phyloP scores from a whole-genome alignment of 2,329 filamentous ascomycete species.

The Nemania sp. region DNA sequence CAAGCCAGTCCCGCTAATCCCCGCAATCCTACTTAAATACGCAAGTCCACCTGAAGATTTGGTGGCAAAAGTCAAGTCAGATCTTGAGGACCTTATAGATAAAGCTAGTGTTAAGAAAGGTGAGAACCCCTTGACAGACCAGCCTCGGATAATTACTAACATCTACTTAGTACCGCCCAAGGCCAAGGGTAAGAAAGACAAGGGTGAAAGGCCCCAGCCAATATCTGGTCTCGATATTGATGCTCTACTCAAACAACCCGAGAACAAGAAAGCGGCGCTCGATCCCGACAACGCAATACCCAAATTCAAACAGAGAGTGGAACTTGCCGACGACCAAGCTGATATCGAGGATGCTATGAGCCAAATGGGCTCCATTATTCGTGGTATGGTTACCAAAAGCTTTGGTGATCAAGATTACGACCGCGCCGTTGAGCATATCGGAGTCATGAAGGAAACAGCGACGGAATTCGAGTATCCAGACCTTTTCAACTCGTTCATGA shows the following conservation, averaged over 20 bases:
- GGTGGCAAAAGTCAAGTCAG: slow-evolving; percentile 57
- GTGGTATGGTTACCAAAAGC: slow-evolving; percentile 69
- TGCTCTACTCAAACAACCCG: slow-evolving; percentile 62
- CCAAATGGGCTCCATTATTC: slow-evolving; percentile 76
- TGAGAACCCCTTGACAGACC: slow-evolving; percentile 36
- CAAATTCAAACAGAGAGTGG: slow-evolving; percentile 83
- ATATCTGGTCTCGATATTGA: slow-evolving; percentile 89
- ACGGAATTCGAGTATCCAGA: slow-evolving; percentile 74
- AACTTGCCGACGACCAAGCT: slow-evolving; percentile 60
- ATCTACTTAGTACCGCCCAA: slow-evolving; percentile 70
- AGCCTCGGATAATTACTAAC: slow-evolving; percentile 36
- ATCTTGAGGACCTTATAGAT: slow-evolving; percentile 67
- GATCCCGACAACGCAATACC: slow-evolving; percentile 78
- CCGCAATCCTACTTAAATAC: slow-evolving; percentile 71
- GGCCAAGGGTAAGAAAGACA: slow-evolving; percentile 71
- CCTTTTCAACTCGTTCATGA: slow-evolving; percentile 76
- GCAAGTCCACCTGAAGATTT: slow-evolving; percentile 73
- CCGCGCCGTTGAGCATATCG: slow-evolving; percentile 74
- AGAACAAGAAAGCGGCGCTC: slow-evolving; percentile 46
- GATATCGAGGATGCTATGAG: slow-evolving; percentile 69
- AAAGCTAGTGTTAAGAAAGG: slow-evolving; percentile 84
- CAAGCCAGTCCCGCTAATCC: slow-evolving; percentile 63
- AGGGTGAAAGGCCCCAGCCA: slow-evolving; percentile 70
- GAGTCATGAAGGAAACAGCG: slow-evolving; percentile 78
- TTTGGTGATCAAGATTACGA: slow-evolving; percentile 77